Percentiles rank a stretch among this genome's conserved stretches.
These are phyloP conservation scores for Rhizophagus sp. DNA, from an alignment of 192 early-diverging fungal genomes.

Conservation along the genomic window DNA sequence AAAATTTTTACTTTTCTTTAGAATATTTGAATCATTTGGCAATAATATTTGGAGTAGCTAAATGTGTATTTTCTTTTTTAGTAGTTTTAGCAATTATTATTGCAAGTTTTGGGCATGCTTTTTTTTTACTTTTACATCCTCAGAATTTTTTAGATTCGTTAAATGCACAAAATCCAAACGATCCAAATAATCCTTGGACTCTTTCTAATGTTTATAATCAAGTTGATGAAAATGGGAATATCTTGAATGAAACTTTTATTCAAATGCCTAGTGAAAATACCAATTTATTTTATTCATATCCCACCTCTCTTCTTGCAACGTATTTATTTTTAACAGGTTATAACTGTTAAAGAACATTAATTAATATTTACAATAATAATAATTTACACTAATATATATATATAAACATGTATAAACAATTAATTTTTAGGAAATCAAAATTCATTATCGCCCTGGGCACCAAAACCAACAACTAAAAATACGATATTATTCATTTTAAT, in stretches of 20 bases:
- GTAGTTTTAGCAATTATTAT: neutral
- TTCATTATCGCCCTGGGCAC: neutral
- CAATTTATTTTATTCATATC: neutral
- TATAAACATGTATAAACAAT: too few relatives aligned
- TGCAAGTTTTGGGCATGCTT: neutral
- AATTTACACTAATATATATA: neutral
- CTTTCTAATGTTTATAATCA: neutral
- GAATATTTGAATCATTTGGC: conserved; percentile 4
- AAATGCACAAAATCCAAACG: neutral
- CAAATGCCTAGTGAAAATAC: neutral
- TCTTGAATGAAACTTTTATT: neutral
- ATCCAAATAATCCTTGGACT: neutral
- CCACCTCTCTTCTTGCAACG: neutral
- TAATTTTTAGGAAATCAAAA: neutral
- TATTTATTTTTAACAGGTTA: conserved; percentile 14
- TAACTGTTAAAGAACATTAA: neutral
- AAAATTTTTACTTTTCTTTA: conserved; percentile 18
- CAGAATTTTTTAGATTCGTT: neutral
- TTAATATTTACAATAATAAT: neutral
- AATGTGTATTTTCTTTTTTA: conserved; percentile 18
- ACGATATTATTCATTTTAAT: neutral
- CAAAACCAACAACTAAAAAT: neutral
- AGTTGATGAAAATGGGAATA: neutral
- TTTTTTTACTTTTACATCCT: conserved; percentile 6
- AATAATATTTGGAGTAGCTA: conserved; percentile 11